phyloP scores from a whole-genome alignment of 176 grass and related monocot genomes.

The Oryza glumipatula region DNA sequence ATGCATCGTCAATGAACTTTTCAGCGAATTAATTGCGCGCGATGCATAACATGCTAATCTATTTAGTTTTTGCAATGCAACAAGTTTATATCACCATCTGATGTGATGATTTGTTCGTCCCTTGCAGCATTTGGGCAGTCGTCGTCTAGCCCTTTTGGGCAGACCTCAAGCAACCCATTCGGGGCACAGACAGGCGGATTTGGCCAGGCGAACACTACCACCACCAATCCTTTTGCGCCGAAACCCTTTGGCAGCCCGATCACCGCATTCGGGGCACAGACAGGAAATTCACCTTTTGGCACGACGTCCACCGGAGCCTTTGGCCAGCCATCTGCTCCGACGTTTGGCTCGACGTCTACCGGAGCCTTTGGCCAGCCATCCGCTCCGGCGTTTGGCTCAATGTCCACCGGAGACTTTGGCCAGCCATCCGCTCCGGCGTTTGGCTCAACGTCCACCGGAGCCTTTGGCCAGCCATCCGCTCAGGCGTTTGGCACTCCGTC shows the following conservation, averaged over 20 bases:
- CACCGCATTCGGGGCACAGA: slow-evolving; percentile 54
- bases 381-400: slow-evolving; percentile 56
- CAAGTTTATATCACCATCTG: background rate
- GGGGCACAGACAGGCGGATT: slow-evolving; percentile 52
- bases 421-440: slow-evolving; percentile 61
- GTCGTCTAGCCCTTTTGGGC: slow-evolving; percentile 51
- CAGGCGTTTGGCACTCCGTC: slow-evolving; percentile 57
- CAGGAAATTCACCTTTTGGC: slow-evolving; percentile 60
- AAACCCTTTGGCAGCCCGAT: slow-evolving; percentile 76
- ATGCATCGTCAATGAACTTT: background rate
- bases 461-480: slow-evolving; percentile 57
- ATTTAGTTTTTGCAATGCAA: background rate
- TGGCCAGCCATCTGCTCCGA: slow-evolving; percentile 35
- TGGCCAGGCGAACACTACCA: slow-evolving; percentile 51
- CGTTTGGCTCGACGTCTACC: slow-evolving; percentile 25
- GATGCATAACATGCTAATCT: background rate
- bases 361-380: slow-evolving; percentile 59
- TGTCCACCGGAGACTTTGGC: slow-evolving; percentile 48
- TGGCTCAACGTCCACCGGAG: slow-evolving; percentile 39
- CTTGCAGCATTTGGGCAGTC: slow-evolving; percentile 61
- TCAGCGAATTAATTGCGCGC: background rate
- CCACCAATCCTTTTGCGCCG: slow-evolving; percentile 72
- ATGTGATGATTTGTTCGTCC: background rate
- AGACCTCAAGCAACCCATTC: slow-evolving; percentile 61
- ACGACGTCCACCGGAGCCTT: slow-evolving; percentile 35